Evolutionary conservation across 1,139 yeast genomes (phyloP), one percentile per base, ranked within the genome.

Genomic region (Candida tunisiensis): DNA sequence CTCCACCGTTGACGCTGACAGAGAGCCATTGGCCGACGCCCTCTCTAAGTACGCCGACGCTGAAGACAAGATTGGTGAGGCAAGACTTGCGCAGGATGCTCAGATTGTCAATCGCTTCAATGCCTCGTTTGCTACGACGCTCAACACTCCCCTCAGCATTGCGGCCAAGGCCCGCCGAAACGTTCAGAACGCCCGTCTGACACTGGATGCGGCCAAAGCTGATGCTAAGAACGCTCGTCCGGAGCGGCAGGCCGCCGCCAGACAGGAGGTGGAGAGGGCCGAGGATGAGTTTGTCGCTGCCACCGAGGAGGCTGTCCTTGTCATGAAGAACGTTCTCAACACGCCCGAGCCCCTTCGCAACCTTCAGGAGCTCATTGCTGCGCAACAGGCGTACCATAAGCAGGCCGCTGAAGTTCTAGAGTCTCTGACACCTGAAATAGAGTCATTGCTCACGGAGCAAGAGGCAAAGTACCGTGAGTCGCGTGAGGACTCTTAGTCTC

Each of bases 211-310:
- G 40, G 75, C 91, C 24, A 68, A 91, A 53, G 57, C 74, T 19
- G 62, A 74, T 35, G 62, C 80, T 37, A 69, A 69, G 43, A 62
- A 69, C 40, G 73, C 83, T 17, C 68, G 63, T 44, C 85, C 92
- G 4, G 72, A 72, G 39, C 43, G 42, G 25, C 78, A 74, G 44
- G 79, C 82, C 6, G 72, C 72, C 31, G 67, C 79, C 36, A 63
- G 88, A 40, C 77, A 74, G 27, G 68, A 72, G 36, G 74, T 80
- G 65, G 93, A 82, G 50, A 70, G 74, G 38, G 74, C 85, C 24
- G 93, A 82, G 53, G 93, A 82, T 44, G 91, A 78, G 42, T 80
- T 82, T 50, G 93, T 91, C 25, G 80, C 79, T 39, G 78, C 88
- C 13, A 85, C 83, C 20, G 93, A 82, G 53, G 93, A 78, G 46